Conservation (phyloP, 257 asterid species). For the Solanum lycopersicoides region DNA sequence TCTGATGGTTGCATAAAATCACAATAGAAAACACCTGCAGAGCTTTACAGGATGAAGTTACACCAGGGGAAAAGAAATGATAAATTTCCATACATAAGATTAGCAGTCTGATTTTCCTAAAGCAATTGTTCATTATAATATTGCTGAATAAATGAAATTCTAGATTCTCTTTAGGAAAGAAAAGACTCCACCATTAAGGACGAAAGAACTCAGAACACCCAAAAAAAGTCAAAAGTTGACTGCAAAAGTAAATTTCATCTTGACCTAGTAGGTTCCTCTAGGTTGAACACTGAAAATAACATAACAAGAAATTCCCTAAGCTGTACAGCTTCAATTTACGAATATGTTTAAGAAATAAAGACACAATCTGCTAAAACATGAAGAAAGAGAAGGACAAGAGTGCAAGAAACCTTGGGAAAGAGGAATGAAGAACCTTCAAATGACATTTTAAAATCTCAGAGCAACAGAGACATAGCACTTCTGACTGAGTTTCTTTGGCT, state of each 20-base stretch:
- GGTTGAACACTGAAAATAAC: background rate
- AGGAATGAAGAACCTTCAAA: background rate
- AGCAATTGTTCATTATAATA: background rate
- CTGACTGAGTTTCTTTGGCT: background rate
- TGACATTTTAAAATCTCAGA: background rate
- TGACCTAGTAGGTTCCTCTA: background rate
- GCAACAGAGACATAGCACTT: background rate
- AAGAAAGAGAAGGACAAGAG: background rate
- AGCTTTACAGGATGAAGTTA: background rate
- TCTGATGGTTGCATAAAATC: background rate
- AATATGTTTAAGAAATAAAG: background rate
- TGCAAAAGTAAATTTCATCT: background rate
- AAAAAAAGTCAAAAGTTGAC: background rate
- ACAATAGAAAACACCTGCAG: background rate
- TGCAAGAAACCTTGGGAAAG: background rate
- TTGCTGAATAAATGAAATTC: background rate
- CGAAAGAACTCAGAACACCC: background rate
- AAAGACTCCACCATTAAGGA: background rate
- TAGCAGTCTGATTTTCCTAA: background rate
- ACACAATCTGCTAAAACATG: background rate
- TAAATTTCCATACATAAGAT: background rate
- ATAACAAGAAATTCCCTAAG: background rate
- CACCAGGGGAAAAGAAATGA: background rate
- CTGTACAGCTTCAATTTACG: background rate
- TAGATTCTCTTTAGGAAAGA: background rate